Evolutionary conservation across 805 yeast genomes (phyloP).

Genomic region (Pichia cabralensis): DNA sequence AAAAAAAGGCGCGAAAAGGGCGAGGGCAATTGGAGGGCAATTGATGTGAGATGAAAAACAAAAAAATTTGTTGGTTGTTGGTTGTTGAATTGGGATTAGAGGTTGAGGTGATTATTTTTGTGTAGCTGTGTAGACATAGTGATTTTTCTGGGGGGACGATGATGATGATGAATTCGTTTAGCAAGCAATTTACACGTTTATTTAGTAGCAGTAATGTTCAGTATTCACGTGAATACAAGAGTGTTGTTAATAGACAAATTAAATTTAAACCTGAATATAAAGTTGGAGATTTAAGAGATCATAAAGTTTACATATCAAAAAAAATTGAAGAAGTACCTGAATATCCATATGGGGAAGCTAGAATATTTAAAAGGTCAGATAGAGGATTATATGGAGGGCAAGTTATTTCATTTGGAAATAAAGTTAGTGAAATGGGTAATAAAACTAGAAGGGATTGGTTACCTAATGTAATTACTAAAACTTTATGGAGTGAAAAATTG

Average conservation of each 20-base stretch:
- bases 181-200: no score
- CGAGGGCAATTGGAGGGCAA: no score
- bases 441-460: constrained; percentile 64
- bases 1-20: no score
- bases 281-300: constrained; percentile 46
- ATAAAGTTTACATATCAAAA: constrained; percentile 31
- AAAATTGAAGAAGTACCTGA: constrained; percentile 41
- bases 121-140: no score
- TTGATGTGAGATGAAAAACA: no score
- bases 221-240: constrained; percentile 25
- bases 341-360: constrained; percentile 72
- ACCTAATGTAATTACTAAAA: constrained; percentile 71
- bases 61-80: no score
- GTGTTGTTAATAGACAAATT: constrained; percentile 38
- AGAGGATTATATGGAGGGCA: constrained; percentile 88
- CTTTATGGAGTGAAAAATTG: constrained; percentile 78
- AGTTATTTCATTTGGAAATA: constrained; percentile 65
- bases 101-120: no score
- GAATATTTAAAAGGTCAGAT: constrained; percentile 73
- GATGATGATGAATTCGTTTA: not conserved
- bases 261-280: constrained; percentile 34
- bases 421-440: constrained; percentile 66
- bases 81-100: no score
- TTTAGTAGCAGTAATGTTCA: constrained; percentile 17
- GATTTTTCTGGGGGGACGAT: no score